Base-by-base conservation (phyloP, 163 green algal genomes). In the Chlorella variabilis region DNA sequence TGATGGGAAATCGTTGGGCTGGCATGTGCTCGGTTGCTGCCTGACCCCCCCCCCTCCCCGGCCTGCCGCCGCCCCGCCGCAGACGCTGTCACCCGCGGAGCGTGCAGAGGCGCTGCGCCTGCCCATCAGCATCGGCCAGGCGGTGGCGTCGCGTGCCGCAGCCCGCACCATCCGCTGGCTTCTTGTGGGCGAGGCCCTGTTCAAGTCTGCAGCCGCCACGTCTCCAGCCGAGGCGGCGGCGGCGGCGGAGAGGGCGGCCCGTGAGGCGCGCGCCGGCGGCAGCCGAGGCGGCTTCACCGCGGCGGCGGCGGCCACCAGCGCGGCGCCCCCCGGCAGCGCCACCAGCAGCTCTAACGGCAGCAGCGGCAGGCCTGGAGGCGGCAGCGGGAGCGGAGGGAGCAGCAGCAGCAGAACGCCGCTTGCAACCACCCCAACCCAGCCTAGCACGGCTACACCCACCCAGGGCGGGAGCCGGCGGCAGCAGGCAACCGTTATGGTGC, bases 41-140 rank as follows among this genome's bases (percentile, higher is more conserved):
- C n/a, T n/a, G n/a, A n/a, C n/a, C n/a, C n/a, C n/a, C n/a, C n/a
- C n/a, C n/a, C n/a, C n/a, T n/a, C n/a, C n/a, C n/a, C n/a, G n/a
- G n/a, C n/a, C n/a, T 27, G 25, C 11, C 41, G n/a, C 45, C 9
- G 13, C 18, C 20, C 5, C 25, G 31, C 48, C 25, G 71, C 71
- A 78, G 63, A 84, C 70, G 41, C 68, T 93, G 63, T 75, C 81
- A 15, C 59, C 68, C 20, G 80, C 76, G 23, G 86, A 83, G 39
- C 76, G 86, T 4, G 65, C 74, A 3, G 85, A 88, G 65, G 85
- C 88, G 68, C 74, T 92, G 69, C 70, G 74, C 36, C 75, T 92
- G 54, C 87, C 87, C 29, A 39, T 89, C 68, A 54, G 85, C 39
- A 63, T 92, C 9, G 85, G 41, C 0, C 67, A 86, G 68, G 67